Evolutionary conservation across 129 eudicot genomes (phyloP).

Genomic region (Pseudognaphalium luteoalbum): DNA sequence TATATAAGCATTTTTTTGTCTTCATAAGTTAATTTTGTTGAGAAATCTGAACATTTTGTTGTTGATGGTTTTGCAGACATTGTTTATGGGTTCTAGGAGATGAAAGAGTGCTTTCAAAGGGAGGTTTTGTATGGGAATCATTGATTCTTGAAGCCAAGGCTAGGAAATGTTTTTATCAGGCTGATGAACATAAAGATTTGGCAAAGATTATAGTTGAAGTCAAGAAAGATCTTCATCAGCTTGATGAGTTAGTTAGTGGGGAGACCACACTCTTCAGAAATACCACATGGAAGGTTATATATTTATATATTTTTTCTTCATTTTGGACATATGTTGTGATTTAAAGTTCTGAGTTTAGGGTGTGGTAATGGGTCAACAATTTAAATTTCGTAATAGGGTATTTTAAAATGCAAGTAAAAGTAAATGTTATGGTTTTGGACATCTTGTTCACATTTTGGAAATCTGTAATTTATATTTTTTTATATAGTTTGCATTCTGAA

Average conservation of each 20-base stretch:
- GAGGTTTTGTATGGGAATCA: slow-evolving; percentile 42
- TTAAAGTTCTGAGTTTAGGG: neutral
- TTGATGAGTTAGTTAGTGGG: slow-evolving; percentile 56
- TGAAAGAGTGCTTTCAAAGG: slow-evolving; percentile 35
- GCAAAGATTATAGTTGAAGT: slow-evolving; percentile 46
- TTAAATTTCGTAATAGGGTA: no score
- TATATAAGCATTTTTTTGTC: no score
- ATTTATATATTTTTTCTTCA: neutral
- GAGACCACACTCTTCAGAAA: slow-evolving; percentile 46
- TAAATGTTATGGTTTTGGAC: no score
- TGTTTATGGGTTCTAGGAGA: slow-evolving; percentile 65
- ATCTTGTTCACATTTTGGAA: no score
- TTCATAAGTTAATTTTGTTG: neutral
- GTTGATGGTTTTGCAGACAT: slow-evolving; percentile 32
- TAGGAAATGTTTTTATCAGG: slow-evolving; percentile 45
- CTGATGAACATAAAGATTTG: slow-evolving; percentile 45
- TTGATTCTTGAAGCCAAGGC: slow-evolving; percentile 46
- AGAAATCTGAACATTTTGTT: neutral
- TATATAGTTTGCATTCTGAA: neutral
- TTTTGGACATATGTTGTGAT: neutral
- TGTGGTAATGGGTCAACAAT: no score
- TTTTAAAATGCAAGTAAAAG: no score
- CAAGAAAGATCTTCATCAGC: slow-evolving; percentile 59
- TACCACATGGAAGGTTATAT: slow-evolving; percentile 62
- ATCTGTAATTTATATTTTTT: no score